phyloP scores from a whole-genome alignment of 2,329 filamentous ascomycete genomes.

The Blumeria graminis region DNA sequence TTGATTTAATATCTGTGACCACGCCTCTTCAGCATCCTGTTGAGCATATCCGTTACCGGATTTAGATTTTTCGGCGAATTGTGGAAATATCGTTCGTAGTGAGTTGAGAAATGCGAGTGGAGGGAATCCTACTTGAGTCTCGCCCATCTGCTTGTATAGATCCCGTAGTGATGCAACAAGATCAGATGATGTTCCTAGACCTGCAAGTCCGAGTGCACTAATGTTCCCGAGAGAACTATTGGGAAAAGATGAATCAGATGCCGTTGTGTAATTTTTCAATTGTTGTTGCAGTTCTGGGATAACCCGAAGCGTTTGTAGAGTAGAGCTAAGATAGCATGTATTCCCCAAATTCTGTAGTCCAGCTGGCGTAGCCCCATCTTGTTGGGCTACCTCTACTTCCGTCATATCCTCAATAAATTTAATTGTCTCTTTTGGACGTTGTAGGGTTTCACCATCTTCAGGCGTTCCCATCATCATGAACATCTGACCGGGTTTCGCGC shows the following conservation, averaged over 20 bases:
- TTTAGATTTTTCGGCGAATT: conserved; percentile 77
- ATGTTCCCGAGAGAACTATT: conserved; percentile 18
- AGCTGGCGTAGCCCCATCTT: conserved; percentile 64
- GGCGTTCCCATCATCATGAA: conserved; percentile 97
- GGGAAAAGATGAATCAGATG: conserved; percentile 6
- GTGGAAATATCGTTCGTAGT: conserved; percentile 58
- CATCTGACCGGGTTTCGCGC: conserved; percentile 61
- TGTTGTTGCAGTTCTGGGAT: conserved; percentile 80
- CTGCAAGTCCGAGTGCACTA: conserved; percentile 24
- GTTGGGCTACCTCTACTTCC: conserved; percentile 66
- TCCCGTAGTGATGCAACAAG: conserved; percentile 55
- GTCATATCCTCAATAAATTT: conserved; percentile 97
- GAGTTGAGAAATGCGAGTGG: conserved; percentile 65
- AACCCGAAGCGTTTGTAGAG: conserved; percentile 67
- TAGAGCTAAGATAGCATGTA: conserved; percentile 96
- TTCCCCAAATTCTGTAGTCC: conserved; percentile 86
- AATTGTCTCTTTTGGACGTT: conserved; percentile 54
- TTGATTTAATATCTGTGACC: conserved; percentile 81
- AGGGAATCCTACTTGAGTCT: conserved; percentile 69
- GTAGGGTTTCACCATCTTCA: conserved; percentile 30
- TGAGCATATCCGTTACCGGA: conserved; percentile 75
- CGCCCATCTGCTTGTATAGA: conserved; percentile 70
- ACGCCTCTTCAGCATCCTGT: conserved; percentile 95
- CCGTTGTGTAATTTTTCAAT: conserved; percentile 36
- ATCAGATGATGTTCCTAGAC: conserved; percentile 28